These are phyloP conservation scores for Powellomyces hirtus DNA, from an alignment of 192 early-diverging fungal species.

Conservation along the genomic window DNA sequence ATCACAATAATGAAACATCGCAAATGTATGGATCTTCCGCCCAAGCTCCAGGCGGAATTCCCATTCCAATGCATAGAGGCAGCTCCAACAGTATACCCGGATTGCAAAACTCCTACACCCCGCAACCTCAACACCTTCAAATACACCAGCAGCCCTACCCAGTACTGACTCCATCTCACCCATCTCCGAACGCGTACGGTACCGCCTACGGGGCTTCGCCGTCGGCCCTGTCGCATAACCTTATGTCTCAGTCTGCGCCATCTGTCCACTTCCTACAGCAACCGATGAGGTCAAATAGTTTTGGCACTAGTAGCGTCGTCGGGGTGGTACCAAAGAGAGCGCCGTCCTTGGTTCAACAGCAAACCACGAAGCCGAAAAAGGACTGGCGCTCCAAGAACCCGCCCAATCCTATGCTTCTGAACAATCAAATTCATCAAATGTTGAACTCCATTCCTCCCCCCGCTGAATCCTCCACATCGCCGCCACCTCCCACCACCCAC, in stretches of 20 bases:
- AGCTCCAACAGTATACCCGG: not conserved
- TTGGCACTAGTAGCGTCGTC: not conserved
- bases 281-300: not conserved
- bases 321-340: not conserved
- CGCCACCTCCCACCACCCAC: conserved; percentile 3
- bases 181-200: not conserved
- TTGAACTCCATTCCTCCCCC: conserved; percentile 10
- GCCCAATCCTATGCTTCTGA: conserved; percentile 4
- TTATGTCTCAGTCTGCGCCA: conserved; percentile 9
- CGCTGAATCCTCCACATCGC: not conserved
- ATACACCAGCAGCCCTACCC: not conserved
- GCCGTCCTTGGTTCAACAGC: not conserved
- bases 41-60: not conserved
- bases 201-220: not conserved
- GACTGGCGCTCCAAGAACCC: conserved; percentile 24
- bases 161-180: not conserved
- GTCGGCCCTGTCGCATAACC: not conserved
- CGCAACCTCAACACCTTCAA: conserved; percentile 5
- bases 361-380: conserved; percentile 4
- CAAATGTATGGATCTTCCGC: not conserved
- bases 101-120: not conserved
- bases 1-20: too few species aligned
- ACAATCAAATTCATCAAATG: conserved; percentile 20
- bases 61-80: not conserved
- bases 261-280: conserved; percentile 6